These are phyloP conservation scores for Ophiostoma sp. DNA, from an alignment of 2,329 filamentous ascomycete genomes.

Conservation along the genomic window DNA sequence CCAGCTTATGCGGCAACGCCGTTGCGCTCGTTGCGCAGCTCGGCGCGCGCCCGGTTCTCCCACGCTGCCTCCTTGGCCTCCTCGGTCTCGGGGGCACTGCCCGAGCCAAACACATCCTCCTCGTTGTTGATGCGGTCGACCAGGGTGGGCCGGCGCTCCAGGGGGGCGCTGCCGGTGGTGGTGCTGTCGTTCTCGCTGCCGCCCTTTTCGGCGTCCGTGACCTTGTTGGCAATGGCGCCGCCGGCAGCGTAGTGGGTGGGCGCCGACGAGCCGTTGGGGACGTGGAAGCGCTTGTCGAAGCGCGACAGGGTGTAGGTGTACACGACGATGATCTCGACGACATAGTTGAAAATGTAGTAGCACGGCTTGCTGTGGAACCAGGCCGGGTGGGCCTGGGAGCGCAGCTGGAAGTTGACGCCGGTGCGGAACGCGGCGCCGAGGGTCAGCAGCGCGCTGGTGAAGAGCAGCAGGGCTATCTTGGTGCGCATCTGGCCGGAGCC, in stretches of 20 bases:
- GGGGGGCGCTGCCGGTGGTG: background rate
- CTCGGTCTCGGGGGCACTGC: background rate
- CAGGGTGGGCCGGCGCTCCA: conserved; percentile 18
- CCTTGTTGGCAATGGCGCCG: conserved; percentile 16
- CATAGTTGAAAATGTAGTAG: conserved; percentile 78
- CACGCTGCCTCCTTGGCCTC: background rate
- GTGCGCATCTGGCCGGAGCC: conserved; percentile 61
- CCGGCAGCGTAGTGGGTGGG: conserved; percentile 46
- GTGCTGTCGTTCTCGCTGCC: conserved; percentile 4
- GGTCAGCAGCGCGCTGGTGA: conserved; percentile 55
- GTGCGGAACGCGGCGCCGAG: conserved; percentile 66
- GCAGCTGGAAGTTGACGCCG: conserved; percentile 51
- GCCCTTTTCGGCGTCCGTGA: conserved; percentile 1
- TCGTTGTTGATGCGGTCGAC: conserved; percentile 29
- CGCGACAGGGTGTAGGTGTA: conserved; percentile 60
- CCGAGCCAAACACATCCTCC: conserved; percentile 28
- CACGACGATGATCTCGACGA: conserved; percentile 66
- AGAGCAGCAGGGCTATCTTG: conserved; percentile 61
- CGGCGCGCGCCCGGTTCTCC: conserved; percentile 5
- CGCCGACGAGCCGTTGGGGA: conserved; percentile 63
- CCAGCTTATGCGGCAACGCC: background rate
- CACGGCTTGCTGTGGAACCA: conserved; percentile 66
- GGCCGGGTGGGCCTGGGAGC: conserved; percentile 50
- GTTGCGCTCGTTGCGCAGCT: conserved; percentile 16
- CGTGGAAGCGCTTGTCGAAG: conserved; percentile 69